Conservation (phyloP, 2,329 filamentous ascomycete species). For the Botrytis tulipae region DNA sequence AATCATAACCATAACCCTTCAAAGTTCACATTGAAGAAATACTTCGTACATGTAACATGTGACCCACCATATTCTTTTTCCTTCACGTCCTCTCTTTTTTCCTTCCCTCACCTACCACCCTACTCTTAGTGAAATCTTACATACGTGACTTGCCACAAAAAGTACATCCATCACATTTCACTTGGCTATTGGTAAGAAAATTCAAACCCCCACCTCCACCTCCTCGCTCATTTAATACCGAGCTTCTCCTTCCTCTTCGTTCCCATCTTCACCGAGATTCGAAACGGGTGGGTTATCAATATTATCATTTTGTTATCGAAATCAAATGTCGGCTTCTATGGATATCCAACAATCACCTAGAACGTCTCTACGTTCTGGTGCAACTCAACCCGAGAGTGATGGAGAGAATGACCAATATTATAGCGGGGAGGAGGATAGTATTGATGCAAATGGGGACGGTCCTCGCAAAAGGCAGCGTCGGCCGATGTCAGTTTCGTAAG, state of each 20-base stretch:
- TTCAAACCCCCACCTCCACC: background rate
- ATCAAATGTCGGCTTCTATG: constrained; percentile 28
- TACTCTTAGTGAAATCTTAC: background rate
- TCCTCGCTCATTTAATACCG: constrained; percentile 29
- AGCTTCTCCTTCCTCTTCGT: constrained; percentile 26
- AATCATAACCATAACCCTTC: too few species aligned
- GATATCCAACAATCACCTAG: constrained; percentile 37
- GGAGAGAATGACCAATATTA: constrained; percentile 32
- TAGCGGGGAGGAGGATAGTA: constrained; percentile 37
- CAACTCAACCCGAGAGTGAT: constrained; percentile 37
- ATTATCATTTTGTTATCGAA: constrained; percentile 3
- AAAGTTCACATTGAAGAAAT: background rate
- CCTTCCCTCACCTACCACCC: too few species aligned
- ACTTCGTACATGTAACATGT: background rate
- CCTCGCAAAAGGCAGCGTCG: constrained; percentile 46
- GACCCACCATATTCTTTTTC: background rate
- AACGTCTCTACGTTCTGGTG: constrained; percentile 29
- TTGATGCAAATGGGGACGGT: constrained; percentile 37
- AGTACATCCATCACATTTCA: background rate
- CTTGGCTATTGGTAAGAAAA: background rate
- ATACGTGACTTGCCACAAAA: background rate
- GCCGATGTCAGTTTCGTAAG: constrained; percentile 51
- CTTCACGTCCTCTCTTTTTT: background rate
- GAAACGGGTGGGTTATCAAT: constrained; percentile 9
- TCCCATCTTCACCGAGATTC: constrained; percentile 34